Evolutionary conservation across 2,329 filamentous ascomycete species (phyloP).

Genomic region (Coniosporium uncinatum): DNA sequence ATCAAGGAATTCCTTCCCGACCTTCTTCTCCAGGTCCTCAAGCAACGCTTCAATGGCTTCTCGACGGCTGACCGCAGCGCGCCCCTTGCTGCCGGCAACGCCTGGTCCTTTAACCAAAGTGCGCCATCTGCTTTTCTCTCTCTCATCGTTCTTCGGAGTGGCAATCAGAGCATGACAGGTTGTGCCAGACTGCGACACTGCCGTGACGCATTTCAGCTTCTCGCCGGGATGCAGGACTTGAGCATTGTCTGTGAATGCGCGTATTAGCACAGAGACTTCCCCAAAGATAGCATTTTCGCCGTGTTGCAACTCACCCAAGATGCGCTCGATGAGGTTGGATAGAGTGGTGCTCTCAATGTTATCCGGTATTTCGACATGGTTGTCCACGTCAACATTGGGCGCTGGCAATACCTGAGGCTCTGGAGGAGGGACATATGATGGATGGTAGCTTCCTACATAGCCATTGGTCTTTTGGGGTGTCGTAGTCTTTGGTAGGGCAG

Average conservation of each 20-base stretch:
- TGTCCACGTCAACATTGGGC: constrained; percentile 1
- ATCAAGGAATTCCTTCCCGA: constrained; percentile 3
- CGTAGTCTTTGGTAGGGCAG: no score
- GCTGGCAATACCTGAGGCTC: neutral
- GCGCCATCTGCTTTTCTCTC: constrained; percentile 1
- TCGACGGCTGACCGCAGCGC: neutral
- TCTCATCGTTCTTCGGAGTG: constrained; percentile 2
- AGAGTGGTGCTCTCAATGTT: neutral
- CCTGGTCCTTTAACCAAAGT: constrained; percentile 1
- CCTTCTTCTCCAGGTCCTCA: constrained; percentile 3
- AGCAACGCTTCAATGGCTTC: neutral
- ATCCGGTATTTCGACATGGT: constrained; percentile 1
- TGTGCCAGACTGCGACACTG: neutral
- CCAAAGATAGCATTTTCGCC: neutral
- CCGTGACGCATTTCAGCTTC: constrained; percentile 1
- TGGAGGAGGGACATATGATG: neutral
- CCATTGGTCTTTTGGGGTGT: neutral
- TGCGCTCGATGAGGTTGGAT: neutral
- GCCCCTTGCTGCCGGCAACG: neutral
- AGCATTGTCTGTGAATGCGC: constrained; percentile 1
- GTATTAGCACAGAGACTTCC: neutral
- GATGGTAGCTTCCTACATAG: neutral
- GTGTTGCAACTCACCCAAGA: neutral
- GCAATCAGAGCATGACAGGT: constrained; percentile 1
- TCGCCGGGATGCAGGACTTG: neutral